Percentiles rank a stretch among this genome's conserved stretches.
phyloP scores from a whole-genome alignment of 768 basidiomycete species.

The Clavaria fumosa region DNA sequence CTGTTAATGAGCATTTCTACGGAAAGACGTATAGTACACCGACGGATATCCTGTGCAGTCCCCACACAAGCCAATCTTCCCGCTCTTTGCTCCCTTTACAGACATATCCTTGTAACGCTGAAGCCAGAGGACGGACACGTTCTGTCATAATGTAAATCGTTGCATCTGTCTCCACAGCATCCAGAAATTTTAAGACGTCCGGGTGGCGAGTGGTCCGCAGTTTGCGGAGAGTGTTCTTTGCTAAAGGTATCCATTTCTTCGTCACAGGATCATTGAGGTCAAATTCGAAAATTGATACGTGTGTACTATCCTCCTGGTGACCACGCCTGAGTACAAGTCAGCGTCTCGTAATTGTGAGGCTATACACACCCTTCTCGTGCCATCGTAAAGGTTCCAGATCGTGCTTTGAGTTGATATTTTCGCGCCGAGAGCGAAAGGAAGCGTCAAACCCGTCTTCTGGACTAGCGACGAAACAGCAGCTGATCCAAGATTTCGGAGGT shows the following conservation, averaged over 20 bases:
- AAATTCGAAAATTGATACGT: constrained; percentile 86
- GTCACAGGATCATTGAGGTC: constrained; percentile 49
- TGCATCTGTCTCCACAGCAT: constrained; percentile 79
- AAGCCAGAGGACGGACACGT: constrained; percentile 62
- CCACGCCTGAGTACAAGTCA: constrained; percentile 8
- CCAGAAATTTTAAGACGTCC: constrained; percentile 91
- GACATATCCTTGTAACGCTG: constrained; percentile 45
- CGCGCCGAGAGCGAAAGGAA: constrained; percentile 74
- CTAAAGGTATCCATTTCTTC: constrained; percentile 53
- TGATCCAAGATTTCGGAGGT: constrained; percentile 65
- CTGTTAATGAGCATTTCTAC: constrained; percentile 6
- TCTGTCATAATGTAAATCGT: constrained; percentile 91
- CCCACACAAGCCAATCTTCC: constrained; percentile 91
- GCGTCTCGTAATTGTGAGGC: constrained; percentile 1
- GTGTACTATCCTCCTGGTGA: constrained; percentile 70
- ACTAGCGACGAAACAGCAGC: constrained; percentile 84
- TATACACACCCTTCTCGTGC: constrained; percentile 57
- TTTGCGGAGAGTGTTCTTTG: constrained; percentile 82
- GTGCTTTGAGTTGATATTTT: constrained; percentile 54
- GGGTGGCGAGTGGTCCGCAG: constrained; percentile 87
- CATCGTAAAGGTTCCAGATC: constrained; percentile 81
- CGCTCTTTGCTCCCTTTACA: constrained; percentile 44
- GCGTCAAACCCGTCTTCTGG: constrained; percentile 79
- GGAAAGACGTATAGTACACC: constrained; percentile 17
- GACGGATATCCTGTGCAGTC: constrained; percentile 79